Evolutionary conservation across 192 early-diverging fungal genomes (phyloP), one percentile per base, ranked within the genome.

Genomic region (Coemansia sp.): DNA sequence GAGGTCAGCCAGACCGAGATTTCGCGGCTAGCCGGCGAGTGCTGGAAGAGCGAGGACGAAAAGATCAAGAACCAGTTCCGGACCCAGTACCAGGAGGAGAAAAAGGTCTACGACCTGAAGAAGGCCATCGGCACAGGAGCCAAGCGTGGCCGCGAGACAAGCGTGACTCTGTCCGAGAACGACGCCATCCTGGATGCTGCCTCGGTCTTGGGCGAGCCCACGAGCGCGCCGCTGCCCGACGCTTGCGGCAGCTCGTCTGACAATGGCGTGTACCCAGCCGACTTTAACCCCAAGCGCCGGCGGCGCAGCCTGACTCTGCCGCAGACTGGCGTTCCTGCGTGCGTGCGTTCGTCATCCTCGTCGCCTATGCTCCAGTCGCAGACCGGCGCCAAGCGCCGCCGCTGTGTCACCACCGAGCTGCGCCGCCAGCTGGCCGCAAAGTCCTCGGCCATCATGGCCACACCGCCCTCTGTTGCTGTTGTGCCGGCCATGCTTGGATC

Each of bases 1-100:
- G 76, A 73, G 38, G 64, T 69, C 48, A 79, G 70, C 63, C 76
- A 79, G 55, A 72, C 76, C 29, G 76, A 79, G 24, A 79, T 79
- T 19, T 79, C 76, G 46, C 76, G 76, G 50, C 24, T 79, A 57
- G 70, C 70, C 11, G 76, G 76, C 62, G 76, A 79, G 60, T 72
- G 54, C 66, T 79, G 76, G 76, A 79, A 79, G 55, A 65, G 34
- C 38, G 76, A 79, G 58, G 55, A 43, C 48, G 70, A 79, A 56
- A 70, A 68, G 1, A 46, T 79, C 76, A 79, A 79, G 66, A 63
- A 64, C 62, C 66, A 62, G 53, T 79, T 72, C 76, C 65, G 67
- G 29, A 37, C 33, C 34, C 62, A 67, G 65, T 76, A 76, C 55
- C 26, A 58, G 34, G 74, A 76, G 33, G 74, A 76, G 40, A 76